A percentile compares a stretch with the other conserved stretches of the same genome.
These are phyloP conservation scores for Torulaspora pretoriensis DNA, from an alignment of 1,139 yeast species.

Conservation along the genomic window DNA sequence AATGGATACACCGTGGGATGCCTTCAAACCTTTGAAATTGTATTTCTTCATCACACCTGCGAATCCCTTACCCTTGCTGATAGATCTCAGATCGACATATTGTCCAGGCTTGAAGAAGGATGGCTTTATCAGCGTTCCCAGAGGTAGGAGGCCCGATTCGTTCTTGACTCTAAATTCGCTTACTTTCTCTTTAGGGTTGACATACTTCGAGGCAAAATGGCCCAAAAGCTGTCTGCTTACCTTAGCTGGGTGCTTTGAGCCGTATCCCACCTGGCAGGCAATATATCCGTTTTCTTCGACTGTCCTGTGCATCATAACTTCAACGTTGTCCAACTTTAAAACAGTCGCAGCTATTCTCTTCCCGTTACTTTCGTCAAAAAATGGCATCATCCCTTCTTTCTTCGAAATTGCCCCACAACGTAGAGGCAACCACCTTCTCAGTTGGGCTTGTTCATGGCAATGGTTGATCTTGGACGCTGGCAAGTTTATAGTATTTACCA, in stretches of 20 bases:
- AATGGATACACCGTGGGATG: conserved; percentile 92
- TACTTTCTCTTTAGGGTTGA: conserved; percentile 74
- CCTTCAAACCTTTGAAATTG: conserved; percentile 85
- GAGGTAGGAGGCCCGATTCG: conserved; percentile 60
- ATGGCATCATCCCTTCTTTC: conserved; percentile 88
- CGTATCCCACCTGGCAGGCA: conserved; percentile 87
- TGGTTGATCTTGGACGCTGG: conserved; percentile 47
- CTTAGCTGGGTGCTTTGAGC: conserved; percentile 61
- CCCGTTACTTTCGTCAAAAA: conserved; percentile 67
- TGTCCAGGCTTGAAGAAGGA: conserved; percentile 84
- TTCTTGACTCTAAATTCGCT: conserved; percentile 76
- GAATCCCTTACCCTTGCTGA: conserved; percentile 92
- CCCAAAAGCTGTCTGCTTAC: conserved; percentile 64
- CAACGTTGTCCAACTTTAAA: conserved; percentile 80
- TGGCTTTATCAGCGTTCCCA: conserved; percentile 77
- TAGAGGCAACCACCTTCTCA: conserved; percentile 61
- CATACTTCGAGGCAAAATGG: conserved; percentile 75
- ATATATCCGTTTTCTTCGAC: conserved; percentile 66
- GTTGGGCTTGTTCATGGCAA: conserved; percentile 53
- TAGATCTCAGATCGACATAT: conserved; percentile 71
- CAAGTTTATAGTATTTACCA: conserved; percentile 17
- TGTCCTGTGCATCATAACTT: conserved; percentile 73
- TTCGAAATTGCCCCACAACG: conserved; percentile 83
- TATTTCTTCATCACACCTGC: conserved; percentile 98
- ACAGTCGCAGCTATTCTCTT: conserved; percentile 74